A percentile compares a stretch with the other conserved stretches of the same genome.
Evolutionary conservation across 176 grass and related monocot genomes (phyloP).

Genomic region (Phoenix dactylifera): DNA sequence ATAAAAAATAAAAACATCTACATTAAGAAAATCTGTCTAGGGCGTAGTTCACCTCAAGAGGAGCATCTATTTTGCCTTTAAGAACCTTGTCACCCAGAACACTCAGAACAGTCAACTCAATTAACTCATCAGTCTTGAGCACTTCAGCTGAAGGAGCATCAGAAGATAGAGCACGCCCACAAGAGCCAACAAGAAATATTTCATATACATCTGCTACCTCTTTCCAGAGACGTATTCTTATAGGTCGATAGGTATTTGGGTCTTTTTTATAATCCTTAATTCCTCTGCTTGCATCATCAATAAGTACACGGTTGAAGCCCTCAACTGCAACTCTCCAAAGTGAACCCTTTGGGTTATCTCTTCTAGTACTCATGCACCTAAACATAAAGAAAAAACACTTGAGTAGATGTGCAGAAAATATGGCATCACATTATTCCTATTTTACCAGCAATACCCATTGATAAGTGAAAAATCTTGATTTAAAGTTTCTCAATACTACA

Average conservation of each 20-base stretch:
- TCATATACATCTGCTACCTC: constrained; percentile 93
- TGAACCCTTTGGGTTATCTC: constrained; percentile 88
- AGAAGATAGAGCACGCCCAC: constrained; percentile 81
- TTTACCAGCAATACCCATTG: not conserved
- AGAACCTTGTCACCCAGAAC: constrained; percentile 69
- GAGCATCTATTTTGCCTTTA: constrained; percentile 72
- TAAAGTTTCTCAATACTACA: too few species aligned
- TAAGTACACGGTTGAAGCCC: constrained; percentile 65
- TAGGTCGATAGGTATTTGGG: constrained; percentile 48
- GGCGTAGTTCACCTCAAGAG: constrained; percentile 50
- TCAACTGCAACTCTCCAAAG: constrained; percentile 94
- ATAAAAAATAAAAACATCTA: too few species aligned
- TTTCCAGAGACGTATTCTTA: constrained; percentile 85
- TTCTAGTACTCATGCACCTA: constrained; percentile 98
- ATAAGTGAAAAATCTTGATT: constrained; percentile 1
- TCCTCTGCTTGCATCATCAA: constrained; percentile 55
- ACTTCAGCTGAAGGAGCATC: constrained; percentile 55
- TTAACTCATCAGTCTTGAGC: constrained; percentile 69
- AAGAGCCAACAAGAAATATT: constrained; percentile 97
- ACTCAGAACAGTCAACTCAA: constrained; percentile 86
- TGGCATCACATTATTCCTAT: constrained; percentile 6
- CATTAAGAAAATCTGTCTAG: too few species aligned
- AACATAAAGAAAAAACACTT: constrained; percentile 11
- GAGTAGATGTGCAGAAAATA: constrained; percentile 19
- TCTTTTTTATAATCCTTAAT: constrained; percentile 36